Evolutionary conservation across 495 filamentous ascomycete species (phyloP).

Genomic region (Chaetomium cochliodes): DNA sequence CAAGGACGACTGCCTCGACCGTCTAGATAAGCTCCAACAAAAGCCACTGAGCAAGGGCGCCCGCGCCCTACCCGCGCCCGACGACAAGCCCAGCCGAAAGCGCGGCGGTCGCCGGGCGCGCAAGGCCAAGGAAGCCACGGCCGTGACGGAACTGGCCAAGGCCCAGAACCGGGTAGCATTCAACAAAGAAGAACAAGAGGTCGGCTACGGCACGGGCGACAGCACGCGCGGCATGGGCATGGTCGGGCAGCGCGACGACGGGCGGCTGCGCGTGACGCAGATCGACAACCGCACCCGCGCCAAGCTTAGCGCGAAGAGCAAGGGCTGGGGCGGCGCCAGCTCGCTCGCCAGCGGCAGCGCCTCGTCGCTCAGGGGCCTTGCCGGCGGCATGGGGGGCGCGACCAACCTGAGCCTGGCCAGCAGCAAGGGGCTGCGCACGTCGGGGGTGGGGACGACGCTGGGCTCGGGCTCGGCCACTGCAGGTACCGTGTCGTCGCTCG

Average conservation of each 20-base stretch:
- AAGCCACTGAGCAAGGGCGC: constrained; percentile 88
- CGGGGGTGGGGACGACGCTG: constrained; percentile 69
- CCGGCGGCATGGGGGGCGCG: constrained; percentile 59
- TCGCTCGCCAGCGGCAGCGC: constrained; percentile 66
- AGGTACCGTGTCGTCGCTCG: constrained; percentile 83
- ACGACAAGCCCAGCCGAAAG: constrained; percentile 93
- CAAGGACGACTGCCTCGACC: constrained; percentile 75
- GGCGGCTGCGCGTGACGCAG: constrained; percentile 79
- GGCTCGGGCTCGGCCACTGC: constrained; percentile 47
- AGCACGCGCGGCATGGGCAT: constrained; percentile 87
- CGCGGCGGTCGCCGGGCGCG: constrained; percentile 87
- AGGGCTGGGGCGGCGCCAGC: constrained; percentile 82
- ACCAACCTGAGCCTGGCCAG: constrained; percentile 66
- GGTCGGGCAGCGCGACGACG: constrained; percentile 85
- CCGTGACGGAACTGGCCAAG: constrained; percentile 96
- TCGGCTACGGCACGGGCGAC: constrained; percentile 86
- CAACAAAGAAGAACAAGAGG: constrained; percentile 91
- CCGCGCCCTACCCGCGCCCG: constrained; percentile 86
- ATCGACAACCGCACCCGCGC: constrained; percentile 92
- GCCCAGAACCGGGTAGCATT: constrained; percentile 96
- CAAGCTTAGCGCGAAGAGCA: constrained; percentile 90
- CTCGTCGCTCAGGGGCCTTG: constrained; percentile 72
- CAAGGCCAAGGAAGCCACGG: constrained; percentile 94
- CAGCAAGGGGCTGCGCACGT: constrained; percentile 66
- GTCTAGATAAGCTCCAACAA: constrained; percentile 91